Base-by-base conservation (phyloP, 441 rosid species). In the Erodium moschatum region DNA sequence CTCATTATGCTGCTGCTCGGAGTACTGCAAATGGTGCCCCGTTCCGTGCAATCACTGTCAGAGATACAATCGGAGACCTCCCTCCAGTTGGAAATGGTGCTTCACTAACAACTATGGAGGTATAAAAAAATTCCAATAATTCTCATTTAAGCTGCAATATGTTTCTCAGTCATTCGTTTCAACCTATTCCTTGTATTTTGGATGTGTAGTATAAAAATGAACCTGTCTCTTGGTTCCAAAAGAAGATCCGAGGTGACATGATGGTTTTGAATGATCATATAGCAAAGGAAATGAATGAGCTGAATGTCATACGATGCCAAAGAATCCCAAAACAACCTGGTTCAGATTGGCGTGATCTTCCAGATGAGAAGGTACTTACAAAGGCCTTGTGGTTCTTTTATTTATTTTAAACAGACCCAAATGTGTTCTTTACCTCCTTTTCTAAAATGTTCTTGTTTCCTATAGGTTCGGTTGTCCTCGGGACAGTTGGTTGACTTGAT, bases 271-370 rank as follows among this genome's bases (percentile, higher is more conserved):
- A 81, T 1, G 94, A 90, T 71, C 98, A 92, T 67, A 85, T 89
- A 27, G 86, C 96, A 33, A 87, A 90, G 71, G 83, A 80, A 72
- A 87, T 92, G 98, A 90, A 85, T 48, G 96, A 90, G 73, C 77
- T 89, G 68, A 90, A 92, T 77, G 74, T 85, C 67, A 90, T 80
- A 24, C 76, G 97, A 31, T 92, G 97, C 65, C 79, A 84, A 77
- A 81, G 35, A 52, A 89, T 90, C 67, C 97, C 94, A 58, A 92
- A 83, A 77, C 80, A 77, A 2, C 97, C 98, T 12, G 97, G 96
- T 76, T 81, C 96, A 64, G 97, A 92, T 78, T 92, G 98, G 97
- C 97, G 84, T 66, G 85, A 86, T 63, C 91, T 92, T 24, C 89
- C 85, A 0, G 81, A 84, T 3, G 94, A 86, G 73, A 86, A 85